Percentiles rank a stretch among this genome's conserved stretches.
phyloP scores from a whole-genome alignment of 306 rosid genomes.

The Acacia acuminata region DNA sequence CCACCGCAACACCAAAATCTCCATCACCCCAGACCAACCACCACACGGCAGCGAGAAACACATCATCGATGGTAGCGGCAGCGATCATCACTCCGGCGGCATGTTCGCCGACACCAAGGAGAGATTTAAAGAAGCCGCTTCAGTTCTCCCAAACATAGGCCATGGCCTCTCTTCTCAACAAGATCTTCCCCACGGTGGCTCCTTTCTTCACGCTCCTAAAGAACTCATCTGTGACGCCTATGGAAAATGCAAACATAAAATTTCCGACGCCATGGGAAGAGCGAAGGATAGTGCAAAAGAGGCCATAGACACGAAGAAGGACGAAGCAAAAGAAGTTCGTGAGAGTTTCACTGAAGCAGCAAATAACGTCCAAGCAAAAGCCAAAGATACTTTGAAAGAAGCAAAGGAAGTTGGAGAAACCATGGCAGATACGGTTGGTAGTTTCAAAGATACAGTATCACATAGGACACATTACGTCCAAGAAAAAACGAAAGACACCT shows the following conservation, averaged over 20 bases:
- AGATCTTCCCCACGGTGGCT: not conserved
- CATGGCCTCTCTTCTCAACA: conserved; percentile 22
- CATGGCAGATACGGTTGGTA: conserved; percentile 18
- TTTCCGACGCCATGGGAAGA: conserved; percentile 46
- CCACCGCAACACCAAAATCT: conserved; percentile 62
- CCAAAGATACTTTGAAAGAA: not conserved
- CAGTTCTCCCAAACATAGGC: conserved; percentile 43
- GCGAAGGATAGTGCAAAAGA: conserved; percentile 44
- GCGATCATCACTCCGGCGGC: not conserved
- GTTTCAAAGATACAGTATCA: conserved; percentile 32
- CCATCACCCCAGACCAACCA: conserved; percentile 51
- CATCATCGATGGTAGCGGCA: not conserved
- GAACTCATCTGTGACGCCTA: conserved; percentile 72
- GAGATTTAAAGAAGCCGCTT: conserved; percentile 43
- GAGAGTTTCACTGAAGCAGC: conserved; percentile 27
- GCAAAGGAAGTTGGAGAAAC: conserved; percentile 34
- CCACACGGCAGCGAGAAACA: not conserved
- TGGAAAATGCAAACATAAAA: conserved; percentile 67
- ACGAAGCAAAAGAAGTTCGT: conserved; percentile 17
- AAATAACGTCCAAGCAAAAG: conserved; percentile 32
- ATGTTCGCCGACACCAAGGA: conserved; percentile 12
- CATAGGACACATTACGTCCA: conserved; percentile 24
- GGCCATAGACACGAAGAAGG: not conserved
- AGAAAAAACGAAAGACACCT: not conserved
- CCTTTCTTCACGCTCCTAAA: conserved; percentile 27